A percentile compares a stretch with the other conserved stretches of the same genome.
Evolutionary conservation across 192 early-diverging fungal species (phyloP).

Genomic region (Coemansia sp.): DNA sequence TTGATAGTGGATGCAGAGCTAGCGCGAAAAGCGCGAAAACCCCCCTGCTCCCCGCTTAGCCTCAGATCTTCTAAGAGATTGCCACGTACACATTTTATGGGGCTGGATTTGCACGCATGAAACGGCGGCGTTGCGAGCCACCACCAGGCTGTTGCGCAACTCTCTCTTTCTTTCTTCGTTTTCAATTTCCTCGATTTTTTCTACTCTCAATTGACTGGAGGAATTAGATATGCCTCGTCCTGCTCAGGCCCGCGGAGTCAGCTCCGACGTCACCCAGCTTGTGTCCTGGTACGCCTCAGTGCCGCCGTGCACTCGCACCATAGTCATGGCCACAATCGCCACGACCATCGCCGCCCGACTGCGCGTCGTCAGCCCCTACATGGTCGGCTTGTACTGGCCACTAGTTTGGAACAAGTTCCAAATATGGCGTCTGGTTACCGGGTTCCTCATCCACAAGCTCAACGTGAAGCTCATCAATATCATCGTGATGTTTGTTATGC

Average conservation of each 20-base stretch:
- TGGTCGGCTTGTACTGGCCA: conserved; percentile 61
- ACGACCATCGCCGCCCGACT: conserved; percentile 20
- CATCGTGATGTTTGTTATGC: conserved; percentile 78
- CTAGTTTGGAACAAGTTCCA: conserved; percentile 62
- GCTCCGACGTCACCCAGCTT: conserved; percentile 30
- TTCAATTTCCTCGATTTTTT: background rate
- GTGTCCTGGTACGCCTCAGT: conserved; percentile 25
- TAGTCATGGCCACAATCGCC: conserved; percentile 3
- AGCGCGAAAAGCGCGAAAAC: background rate
- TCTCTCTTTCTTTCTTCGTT: background rate
- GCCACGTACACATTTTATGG: background rate
- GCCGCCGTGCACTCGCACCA: conserved; percentile 21
- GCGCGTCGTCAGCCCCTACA: conserved; percentile 11
- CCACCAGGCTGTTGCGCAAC: no score
- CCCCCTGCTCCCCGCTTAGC: background rate
- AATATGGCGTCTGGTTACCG: conserved; percentile 78
- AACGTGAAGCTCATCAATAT: conserved; percentile 64
- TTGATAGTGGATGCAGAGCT: no score
- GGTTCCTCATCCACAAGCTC: conserved; percentile 62
- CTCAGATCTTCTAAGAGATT: background rate
- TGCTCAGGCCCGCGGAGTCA: conserved; percentile 8
- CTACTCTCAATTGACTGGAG: background rate
- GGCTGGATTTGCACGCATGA: background rate
- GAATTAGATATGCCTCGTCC: background rate
- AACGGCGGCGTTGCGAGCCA: background rate